Percentiles rank a stretch among this genome's conserved stretches.
These are phyloP conservation scores for Anthostomella pinea DNA, from an alignment of 2,329 filamentous ascomycete species.

Conservation along the genomic window DNA sequence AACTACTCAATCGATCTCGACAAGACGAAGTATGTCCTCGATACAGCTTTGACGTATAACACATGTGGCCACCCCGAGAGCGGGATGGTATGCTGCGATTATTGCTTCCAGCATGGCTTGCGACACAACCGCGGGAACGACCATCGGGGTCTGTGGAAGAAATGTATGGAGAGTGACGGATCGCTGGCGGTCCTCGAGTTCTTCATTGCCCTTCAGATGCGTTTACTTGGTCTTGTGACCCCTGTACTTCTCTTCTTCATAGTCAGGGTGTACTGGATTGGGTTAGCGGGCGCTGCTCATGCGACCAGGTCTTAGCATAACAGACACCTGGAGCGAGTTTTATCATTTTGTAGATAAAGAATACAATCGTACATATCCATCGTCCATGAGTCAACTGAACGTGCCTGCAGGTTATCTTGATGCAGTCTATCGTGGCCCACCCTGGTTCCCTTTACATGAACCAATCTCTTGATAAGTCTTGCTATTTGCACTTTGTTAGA, in stretches of 20 bases:
- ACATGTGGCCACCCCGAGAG: background rate
- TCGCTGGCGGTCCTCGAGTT: constrained; percentile 13
- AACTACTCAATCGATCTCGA: constrained; percentile 12
- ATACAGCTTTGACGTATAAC: background rate
- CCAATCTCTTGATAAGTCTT: too few relatives aligned
- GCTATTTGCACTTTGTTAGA: too few relatives aligned
- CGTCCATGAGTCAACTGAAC: too few relatives aligned
- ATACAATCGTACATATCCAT: too few relatives aligned
- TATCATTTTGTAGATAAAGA: too few relatives aligned
- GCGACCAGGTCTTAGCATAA: too few relatives aligned
- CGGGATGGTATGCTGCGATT: constrained; percentile 13
- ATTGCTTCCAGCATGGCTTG: constrained; percentile 17
- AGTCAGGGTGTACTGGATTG: constrained; percentile 12
- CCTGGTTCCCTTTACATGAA: too few relatives aligned
- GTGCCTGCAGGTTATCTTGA: too few relatives aligned
- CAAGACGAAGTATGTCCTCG: background rate
- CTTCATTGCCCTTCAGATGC: constrained; percentile 18
- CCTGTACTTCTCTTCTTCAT: constrained; percentile 16
- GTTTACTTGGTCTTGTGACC: constrained; percentile 17
- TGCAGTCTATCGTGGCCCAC: too few relatives aligned
- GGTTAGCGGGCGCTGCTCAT: too few relatives aligned
- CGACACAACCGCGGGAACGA: constrained; percentile 9
- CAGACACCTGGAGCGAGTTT: too few relatives aligned
- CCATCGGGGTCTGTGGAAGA: constrained; percentile 7
- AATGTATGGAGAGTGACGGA: constrained; percentile 9